Conservation (phyloP, 805 yeast species). For the Myxozyma sirexii region DNA sequence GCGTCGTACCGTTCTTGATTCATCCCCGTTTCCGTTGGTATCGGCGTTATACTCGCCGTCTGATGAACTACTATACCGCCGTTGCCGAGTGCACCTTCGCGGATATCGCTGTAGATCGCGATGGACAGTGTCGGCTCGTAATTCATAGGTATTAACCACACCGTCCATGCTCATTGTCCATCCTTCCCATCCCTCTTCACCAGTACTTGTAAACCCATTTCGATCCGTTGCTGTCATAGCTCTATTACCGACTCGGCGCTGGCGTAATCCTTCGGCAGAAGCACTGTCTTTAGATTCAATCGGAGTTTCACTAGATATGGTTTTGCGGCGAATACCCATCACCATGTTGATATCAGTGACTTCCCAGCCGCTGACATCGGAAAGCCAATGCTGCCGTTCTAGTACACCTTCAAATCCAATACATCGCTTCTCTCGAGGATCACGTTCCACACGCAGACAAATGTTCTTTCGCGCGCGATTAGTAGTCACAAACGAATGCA, state of each 20-base stretch:
- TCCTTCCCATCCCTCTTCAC: constrained; percentile 64
- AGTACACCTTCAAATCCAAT: constrained; percentile 76
- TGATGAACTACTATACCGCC: constrained; percentile 10
- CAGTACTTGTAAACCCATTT: not conserved
- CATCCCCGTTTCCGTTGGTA: not conserved
- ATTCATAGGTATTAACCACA: constrained; percentile 57
- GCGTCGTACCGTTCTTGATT: not conserved
- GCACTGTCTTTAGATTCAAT: not conserved
- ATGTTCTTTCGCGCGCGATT: constrained; percentile 77
- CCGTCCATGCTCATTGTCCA: constrained; percentile 77
- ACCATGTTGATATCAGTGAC: constrained; percentile 74
- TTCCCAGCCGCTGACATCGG: constrained; percentile 75
- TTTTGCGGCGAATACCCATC: constrained; percentile 59
- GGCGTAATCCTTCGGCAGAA: not conserved
- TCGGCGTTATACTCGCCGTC: constrained; percentile 17
- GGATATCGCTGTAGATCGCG: constrained; percentile 5
- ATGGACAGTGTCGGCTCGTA: constrained; percentile 45
- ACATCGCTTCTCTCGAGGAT: constrained; percentile 87
- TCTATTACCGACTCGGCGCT: not conserved
- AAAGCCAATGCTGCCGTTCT: constrained; percentile 70
- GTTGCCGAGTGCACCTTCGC: constrained; percentile 6
- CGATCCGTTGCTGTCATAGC: not conserved
- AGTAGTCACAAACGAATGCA: constrained; percentile 74
- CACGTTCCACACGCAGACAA: constrained; percentile 89
- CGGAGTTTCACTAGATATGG: not conserved